These are phyloP conservation scores for Copromyces sp. DNA, from an alignment of 495 filamentous ascomycete species.

Conservation along the genomic window DNA sequence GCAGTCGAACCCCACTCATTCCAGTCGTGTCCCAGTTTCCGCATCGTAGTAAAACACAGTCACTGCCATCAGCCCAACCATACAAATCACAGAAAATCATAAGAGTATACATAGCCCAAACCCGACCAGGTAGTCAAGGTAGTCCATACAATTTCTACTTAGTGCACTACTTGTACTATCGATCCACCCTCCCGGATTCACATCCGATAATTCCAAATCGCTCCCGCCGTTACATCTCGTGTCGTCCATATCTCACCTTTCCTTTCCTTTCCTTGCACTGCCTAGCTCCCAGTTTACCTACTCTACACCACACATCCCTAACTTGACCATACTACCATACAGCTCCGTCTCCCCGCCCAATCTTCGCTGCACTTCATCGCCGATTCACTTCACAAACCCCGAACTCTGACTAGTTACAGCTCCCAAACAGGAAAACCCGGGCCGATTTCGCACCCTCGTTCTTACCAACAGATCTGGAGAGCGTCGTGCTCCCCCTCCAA, in stretches of 20 bases:
- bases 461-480: background rate
- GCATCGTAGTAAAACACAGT: background rate
- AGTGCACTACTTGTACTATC: background rate
- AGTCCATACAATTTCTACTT: background rate
- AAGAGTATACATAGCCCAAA: background rate
- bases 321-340: background rate
- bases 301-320: background rate
- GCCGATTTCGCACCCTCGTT: background rate
- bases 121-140: background rate
- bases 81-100: background rate
- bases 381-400: background rate
- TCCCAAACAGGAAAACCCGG: background rate
- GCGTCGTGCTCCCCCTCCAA: background rate
- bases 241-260: background rate
- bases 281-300: background rate
- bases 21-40: background rate
- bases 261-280: background rate
- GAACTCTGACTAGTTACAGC: background rate
- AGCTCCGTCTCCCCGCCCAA: background rate
- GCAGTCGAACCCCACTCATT: background rate
- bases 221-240: background rate
- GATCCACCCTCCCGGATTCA: background rate
- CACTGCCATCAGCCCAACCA: background rate
- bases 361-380: background rate
- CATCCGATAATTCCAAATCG: background rate